Percentiles rank a stretch among this genome's conserved stretches.
phyloP scores from a whole-genome alignment of 805 yeast genomes.

The Groenewaldozyma tartarivorans region DNA sequence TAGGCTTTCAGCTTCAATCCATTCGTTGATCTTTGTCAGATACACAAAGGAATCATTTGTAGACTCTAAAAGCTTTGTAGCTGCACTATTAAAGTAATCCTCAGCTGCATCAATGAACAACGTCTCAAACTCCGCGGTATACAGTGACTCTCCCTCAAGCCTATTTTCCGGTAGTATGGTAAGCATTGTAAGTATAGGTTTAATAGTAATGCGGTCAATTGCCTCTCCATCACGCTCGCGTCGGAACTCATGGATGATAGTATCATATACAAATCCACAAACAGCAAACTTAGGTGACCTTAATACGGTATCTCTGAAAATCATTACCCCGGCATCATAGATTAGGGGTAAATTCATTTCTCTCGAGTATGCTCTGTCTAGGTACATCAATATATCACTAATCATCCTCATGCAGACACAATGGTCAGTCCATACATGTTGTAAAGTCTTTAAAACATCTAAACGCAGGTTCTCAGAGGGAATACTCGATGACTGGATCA shows the following conservation, averaged over 20 bases:
- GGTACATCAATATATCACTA: conserved; percentile 75
- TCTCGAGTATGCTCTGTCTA: conserved; percentile 76
- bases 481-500: conserved; percentile 3
- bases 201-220: conserved; percentile 48
- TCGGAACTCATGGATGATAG: conserved; percentile 47
- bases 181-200: conserved; percentile 58
- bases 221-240: conserved; percentile 48
- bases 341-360: conserved; percentile 52
- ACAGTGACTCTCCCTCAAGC: conserved; percentile 43
- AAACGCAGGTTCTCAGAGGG: conserved; percentile 8
- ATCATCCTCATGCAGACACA: conserved; percentile 64
- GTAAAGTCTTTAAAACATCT: conserved; percentile 28
- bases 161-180: conserved; percentile 37
- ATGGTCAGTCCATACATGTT: conserved; percentile 61
- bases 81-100: conserved; percentile 41
- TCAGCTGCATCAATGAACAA: conserved; percentile 45
- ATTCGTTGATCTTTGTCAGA: conserved; percentile 39
- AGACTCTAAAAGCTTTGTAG: conserved; percentile 35
- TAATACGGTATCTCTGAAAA: conserved; percentile 55
- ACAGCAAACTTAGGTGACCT: conserved; percentile 40
- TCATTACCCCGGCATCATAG: conserved; percentile 62
- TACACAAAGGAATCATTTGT: conserved; percentile 44
- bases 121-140: conserved; percentile 59
- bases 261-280: conserved; percentile 40
- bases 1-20: conserved; percentile 54